phyloP scores from a whole-genome alignment of 768 basidiomycete genomes.

The Agaricus subrufescens region DNA sequence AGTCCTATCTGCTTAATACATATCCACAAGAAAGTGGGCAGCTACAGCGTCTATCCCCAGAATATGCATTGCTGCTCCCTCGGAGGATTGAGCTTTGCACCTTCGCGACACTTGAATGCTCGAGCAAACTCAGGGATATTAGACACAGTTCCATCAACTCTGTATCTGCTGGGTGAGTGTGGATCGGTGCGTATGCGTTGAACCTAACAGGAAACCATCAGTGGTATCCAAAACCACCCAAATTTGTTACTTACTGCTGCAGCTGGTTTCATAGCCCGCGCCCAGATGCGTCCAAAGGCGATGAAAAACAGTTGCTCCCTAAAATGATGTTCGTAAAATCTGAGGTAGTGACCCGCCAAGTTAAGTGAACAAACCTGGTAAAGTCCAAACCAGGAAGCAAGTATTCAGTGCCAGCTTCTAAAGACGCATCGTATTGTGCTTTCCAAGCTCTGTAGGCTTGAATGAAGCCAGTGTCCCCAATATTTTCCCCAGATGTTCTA shows the following conservation, averaged over 20 bases:
- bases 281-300: constrained; percentile 87
- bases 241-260: constrained; percentile 51
- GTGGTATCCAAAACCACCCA: not conserved
- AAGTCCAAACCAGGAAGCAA: constrained; percentile 78
- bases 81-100: constrained; percentile 84
- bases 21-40: constrained; percentile 3
- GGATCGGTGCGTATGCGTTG: constrained; percentile 83
- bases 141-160: constrained; percentile 81
- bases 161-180: constrained; percentile 76
- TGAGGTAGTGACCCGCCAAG: not conserved
- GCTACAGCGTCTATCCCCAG: constrained; percentile 48
- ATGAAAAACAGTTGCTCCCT: constrained; percentile 96
- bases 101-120: constrained; percentile 78
- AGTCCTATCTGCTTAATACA: constrained; percentile 6
- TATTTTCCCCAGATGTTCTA: constrained; percentile 90
- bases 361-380: constrained; percentile 45
- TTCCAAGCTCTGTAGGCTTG: constrained; percentile 94
- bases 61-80: constrained; percentile 72
- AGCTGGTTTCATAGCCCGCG: constrained; percentile 71
- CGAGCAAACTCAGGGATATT: constrained; percentile 87
- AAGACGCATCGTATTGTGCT: constrained; percentile 58
- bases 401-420: constrained; percentile 57
- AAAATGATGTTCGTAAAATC: constrained; percentile 6
- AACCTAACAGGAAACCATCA: constrained; percentile 35
- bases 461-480: constrained; percentile 80